A percentile compares a stretch with the other conserved stretches of the same genome.
These are phyloP conservation scores for Neurospora sp. DNA, from an alignment of 495 filamentous ascomycete genomes.

Conservation along the genomic window DNA sequence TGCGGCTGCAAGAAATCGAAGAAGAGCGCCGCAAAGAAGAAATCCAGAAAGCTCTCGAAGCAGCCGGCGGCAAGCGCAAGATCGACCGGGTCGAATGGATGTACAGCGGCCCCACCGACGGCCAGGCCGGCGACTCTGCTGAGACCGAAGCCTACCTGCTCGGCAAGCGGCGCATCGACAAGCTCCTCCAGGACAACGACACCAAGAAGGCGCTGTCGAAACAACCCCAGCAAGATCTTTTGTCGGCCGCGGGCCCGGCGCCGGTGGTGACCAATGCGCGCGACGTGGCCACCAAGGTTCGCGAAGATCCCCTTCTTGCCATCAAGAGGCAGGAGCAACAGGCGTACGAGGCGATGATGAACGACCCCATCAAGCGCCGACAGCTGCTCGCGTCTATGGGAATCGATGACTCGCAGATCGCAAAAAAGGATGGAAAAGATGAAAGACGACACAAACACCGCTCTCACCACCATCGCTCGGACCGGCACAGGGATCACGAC, in stretches of 20 bases:
- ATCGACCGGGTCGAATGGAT: slow-evolving; percentile 90
- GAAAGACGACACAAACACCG: slow-evolving; percentile 42
- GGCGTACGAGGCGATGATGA: slow-evolving; percentile 81
- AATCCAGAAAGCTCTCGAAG: slow-evolving; percentile 80
- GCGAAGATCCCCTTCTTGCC: slow-evolving; percentile 80
- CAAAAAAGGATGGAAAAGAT: slow-evolving; percentile 27
- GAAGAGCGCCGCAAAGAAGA: slow-evolving; percentile 92
- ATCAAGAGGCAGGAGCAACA: slow-evolving; percentile 91
- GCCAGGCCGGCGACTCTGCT: slow-evolving; percentile 70
- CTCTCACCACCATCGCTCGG: slow-evolving; percentile 37
- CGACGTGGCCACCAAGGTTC: slow-evolving; percentile 74
- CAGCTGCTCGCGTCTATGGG: slow-evolving; percentile 56
- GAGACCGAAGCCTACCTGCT: slow-evolving; percentile 92
- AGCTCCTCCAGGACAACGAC: slow-evolving; percentile 75
- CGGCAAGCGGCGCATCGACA: slow-evolving; percentile 84
- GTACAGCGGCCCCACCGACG: slow-evolving; percentile 80
- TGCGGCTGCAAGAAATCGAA: slow-evolving; percentile 76
- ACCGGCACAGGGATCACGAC: slow-evolving; percentile 14
- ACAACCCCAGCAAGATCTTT: slow-evolving; percentile 54
- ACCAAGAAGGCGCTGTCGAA: slow-evolving; percentile 67
- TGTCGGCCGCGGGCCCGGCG: slow-evolving; percentile 33
- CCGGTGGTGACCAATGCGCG: slow-evolving; percentile 53
- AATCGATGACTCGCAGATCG: slow-evolving; percentile 33
- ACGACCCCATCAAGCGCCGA: slow-evolving; percentile 62
- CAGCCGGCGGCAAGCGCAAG: slow-evolving; percentile 67